Evolutionary conservation across 441 rosid species (phyloP).

Genomic region (Jatropha podagrica): DNA sequence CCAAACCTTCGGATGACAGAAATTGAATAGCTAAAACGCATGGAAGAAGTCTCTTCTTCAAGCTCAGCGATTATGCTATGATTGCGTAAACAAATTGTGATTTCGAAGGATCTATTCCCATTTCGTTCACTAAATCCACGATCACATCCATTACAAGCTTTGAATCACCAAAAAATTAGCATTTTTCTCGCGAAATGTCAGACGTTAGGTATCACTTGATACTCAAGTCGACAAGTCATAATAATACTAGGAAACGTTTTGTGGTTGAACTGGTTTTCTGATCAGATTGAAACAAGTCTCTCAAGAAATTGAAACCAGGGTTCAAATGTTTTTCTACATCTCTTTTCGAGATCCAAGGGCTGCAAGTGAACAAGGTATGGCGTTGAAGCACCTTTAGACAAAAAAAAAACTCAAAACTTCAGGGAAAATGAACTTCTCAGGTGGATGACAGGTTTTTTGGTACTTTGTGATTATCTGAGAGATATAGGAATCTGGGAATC

Average conservation of each 20-base stretch:
- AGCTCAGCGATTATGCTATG: constrained; percentile 4
- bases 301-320: constrained; percentile 7
- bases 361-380: constrained; percentile 2
- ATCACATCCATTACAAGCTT: not conserved
- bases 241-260: not conserved
- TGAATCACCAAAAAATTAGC: not conserved
- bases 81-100: not conserved
- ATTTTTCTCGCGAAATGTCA: not conserved
- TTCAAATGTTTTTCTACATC: constrained; percentile 7
- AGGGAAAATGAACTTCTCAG: constrained; percentile 11
- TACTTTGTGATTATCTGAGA: not conserved
- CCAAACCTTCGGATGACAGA: constrained; percentile 10
- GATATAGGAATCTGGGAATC: constrained; percentile 5
- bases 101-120: constrained; percentile 21
- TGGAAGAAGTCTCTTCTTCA: constrained; percentile 21
- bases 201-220: not conserved
- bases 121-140: constrained; percentile 15
- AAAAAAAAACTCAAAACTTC: constrained; percentile 21
- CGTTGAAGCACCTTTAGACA: constrained; percentile 19
- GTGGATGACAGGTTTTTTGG: constrained; percentile 1
- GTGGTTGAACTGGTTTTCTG: not conserved
- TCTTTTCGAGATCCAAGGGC: not conserved
- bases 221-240: not conserved
- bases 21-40: constrained; percentile 13
- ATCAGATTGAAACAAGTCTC: constrained; percentile 8